Base-by-base conservation (phyloP, 164 flowering plant genomes). In the Liquidambar formosana region DNA sequence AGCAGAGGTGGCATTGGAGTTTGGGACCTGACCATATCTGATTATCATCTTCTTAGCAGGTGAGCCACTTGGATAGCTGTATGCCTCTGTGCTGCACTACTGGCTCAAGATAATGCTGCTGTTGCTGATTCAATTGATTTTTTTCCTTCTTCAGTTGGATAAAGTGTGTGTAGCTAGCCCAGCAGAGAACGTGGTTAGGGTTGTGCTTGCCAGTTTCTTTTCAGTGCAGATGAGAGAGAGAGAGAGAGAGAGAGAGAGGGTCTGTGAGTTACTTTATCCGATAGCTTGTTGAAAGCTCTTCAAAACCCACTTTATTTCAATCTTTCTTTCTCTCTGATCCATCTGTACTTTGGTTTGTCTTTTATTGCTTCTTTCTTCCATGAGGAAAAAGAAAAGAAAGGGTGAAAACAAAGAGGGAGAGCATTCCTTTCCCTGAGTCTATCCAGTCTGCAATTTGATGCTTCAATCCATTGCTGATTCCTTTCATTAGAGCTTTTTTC, bases 321-420 rank as follows among this genome's bases (percentile, higher is more conserved):
- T 1, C 16, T 10, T 69, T 26, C 43, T 41, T 22, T 23, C 13
- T 15, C 43, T 73, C 68, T 56, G 63, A 65, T 66, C 52, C 44
- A 49, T 58, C 27, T 74, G 77, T 74, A 74, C 73, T 69, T 69
- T 74, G 66, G 53, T 74, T 74, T 69, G 73, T 71, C 69, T 75
- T 65, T 71, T 66, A n/a, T 75, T 3, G 4, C 57, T 45, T 15
- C 45, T 63, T 51, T 56, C 56, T 53, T 54, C 14, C 48, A 28
- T 18, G 22, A 5, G 64, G 21, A 16, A 64, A 33, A 57, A 58
- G 14, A 23, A 18, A 27, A 23, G 25, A 45, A 14, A 3, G 13
- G n/a, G n/a, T n/a, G n/a, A 27, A 23, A 19, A 5, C 11, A 13
- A 25, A 57, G 14, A 23, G 6, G 16, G 27, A 56, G 10, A 25